Evolutionary conservation across 805 yeast genomes (phyloP), one percentile per base, ranked within the genome.

Genomic region (Nematodospora valgi): DNA sequence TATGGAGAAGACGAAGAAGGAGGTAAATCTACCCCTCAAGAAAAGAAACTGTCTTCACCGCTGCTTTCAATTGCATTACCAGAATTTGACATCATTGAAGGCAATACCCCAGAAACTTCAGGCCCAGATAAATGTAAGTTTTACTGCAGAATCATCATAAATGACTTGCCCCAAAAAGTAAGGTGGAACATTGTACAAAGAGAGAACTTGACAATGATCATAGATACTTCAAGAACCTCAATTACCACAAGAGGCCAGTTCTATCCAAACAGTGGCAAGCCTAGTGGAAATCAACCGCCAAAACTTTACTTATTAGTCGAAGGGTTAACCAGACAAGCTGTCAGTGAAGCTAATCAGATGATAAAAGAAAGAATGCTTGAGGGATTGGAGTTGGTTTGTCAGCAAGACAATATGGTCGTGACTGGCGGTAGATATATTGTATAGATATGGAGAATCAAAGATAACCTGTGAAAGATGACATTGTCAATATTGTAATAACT

Each of bases 241-340:
- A 76, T 89, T 29, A 88, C 96, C 1, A 77, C 79, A 35, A 85
- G 80, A 51, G 98, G 98, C 11, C 76, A 74, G 42, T 88, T 64
- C 51, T 82, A 83, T 44, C 55, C 65, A 1, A 61, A 67, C 1
- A 52, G 51, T 28, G 45, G 54, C 14, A 58, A 55, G 33, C 41
- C 50, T 5, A 80, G 83, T 3, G 39, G 46, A 17, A 64, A 68
- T 4, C 64, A 68, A 12, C 82, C 78, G 11, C 87, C 82, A 23
- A 88, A 86, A 57, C 62, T 91, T 37, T 84, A 83, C 45, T 59
- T 91, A 12, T 64, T 84, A 15, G 77, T 91, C 21, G 98, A 91
- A 55, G 88, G 91, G 2, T 72, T 71, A 11, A 75, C 74, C 5
- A 82, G 80, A 34, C 56, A 60, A 11, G 68, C 78, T 5, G 82